Conservation (phyloP, 768 basidiomycete genomes). For the Kwoniella pini region DNA sequence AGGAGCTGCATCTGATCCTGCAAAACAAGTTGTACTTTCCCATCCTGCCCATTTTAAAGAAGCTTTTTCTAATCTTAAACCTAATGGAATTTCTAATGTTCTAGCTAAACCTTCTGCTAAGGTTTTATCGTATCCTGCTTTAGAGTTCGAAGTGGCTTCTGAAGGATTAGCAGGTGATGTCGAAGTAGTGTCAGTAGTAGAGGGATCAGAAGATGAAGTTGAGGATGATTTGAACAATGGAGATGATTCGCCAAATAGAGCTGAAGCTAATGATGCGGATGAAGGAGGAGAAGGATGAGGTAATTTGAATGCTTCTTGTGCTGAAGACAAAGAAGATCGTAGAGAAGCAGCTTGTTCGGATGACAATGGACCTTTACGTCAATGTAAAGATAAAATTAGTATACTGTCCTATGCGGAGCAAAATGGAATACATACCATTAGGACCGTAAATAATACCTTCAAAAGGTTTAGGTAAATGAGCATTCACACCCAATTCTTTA, state of each 20-base stretch:
- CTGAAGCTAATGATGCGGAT: conserved; percentile 41
- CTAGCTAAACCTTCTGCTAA: conserved; percentile 39
- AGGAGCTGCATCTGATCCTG: conserved; percentile 51
- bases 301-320: conserved; percentile 40
- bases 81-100: conserved; percentile 47
- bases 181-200: conserved; percentile 24
- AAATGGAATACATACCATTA: conserved; percentile 36
- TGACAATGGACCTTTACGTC: conserved; percentile 30
- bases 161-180: conserved; percentile 40
- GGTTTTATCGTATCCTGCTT: conserved; percentile 16
- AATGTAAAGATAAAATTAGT: too few species aligned
- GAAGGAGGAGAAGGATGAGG: conserved; percentile 40
- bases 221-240: conserved; percentile 35
- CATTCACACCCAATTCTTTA: conserved; percentile 42
- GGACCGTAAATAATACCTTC: conserved; percentile 45
- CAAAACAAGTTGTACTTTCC: conserved; percentile 46
- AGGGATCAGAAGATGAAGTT: conserved; percentile 16
- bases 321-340: conserved; percentile 39
- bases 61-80: conserved; percentile 48
- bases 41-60: conserved; percentile 50
- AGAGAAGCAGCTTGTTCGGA: conserved; percentile 26
- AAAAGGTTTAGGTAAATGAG: conserved; percentile 43
- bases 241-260: conserved; percentile 35
- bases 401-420: too few species aligned
- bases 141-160: conserved; percentile 10